Evolutionary conservation across 805 yeast genomes (phyloP), one percentile per base, ranked within the genome.

Genomic region (Cyberlindnera maclurae): DNA sequence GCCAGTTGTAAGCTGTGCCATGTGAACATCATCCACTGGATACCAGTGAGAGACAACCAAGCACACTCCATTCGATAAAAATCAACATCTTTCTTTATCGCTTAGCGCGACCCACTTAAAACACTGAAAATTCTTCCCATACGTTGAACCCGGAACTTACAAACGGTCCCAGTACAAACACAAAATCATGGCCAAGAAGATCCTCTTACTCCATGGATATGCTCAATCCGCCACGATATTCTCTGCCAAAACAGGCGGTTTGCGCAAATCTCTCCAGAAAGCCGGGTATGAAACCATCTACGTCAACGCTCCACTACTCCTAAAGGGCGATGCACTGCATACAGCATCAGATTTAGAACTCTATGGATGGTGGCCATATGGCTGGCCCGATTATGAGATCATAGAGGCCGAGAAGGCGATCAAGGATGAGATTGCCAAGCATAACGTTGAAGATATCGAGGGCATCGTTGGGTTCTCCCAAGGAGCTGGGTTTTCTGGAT

Each of bases 401-500:
- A 46, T 47, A 5, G 50, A 45, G 12, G 68, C 77, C 3, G 53
- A 81, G 3, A 62, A 52, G 13, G 54, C 59, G 39, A 63, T 68
- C 35, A 63, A 55, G 15, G 56, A 68, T 17, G 76, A 73, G 40
- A 57, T 82, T 15, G 34, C 30, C 5, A 34, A 39, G 8, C 56
- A 68, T 12, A 57, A 69, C 9, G 73, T 79, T 31, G 82, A 81
- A 0, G 95, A 95, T 0, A 78, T 86, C 45, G 82, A 78, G 7
- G 98, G 97, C 2, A 57, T 90, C 7, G 58, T 90, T 31, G 97
- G 96, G 1, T 90, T 90, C 54, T 81, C 94, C 18, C 97, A 93
- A 61, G 98, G 98, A 36, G 94, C 95, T 3, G 94, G 89, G 0
- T 59, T 89, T 17, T 78, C 81, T 1, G 95, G 69, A 2, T 54